Evolutionary conservation across 768 basidiomycete genomes (phyloP), one percentile per base, ranked within the genome.

Genomic region (Kwoniella sp.): DNA sequence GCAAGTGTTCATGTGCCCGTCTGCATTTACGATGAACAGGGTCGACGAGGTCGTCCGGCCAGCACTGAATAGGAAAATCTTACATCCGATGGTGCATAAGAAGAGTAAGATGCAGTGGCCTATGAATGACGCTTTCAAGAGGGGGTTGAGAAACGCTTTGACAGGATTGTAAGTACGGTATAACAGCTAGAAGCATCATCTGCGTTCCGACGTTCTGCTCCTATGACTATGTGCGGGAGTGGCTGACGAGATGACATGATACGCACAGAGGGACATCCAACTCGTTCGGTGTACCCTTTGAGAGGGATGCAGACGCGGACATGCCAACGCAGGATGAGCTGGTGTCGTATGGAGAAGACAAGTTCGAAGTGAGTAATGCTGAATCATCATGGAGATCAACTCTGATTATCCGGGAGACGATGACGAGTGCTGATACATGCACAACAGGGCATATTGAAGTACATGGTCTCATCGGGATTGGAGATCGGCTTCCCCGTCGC

Each of bases 361-460:
- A 69, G 1, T 79, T 77, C 70, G 78, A 79, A 64, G 77, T 78
- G 37, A 50, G 74, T 49, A 19, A 25, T 5, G 48, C 40, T 22
- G 48, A 22, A 10, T 49, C 48, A 5, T 49, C 19, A 19, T 10
- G 54, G 19, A 30, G 52, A 49, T n/a, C n/a, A n/a, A n/a, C n/a
- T n/a, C n/a, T n/a, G n/a, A n/a, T n/a, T n/a, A n/a, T n/a, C n/a
- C n/a, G n/a, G n/a, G n/a, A n/a, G n/a, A n/a, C n/a, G n/a, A n/a
- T n/a, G 47, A 17, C 27, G 27, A 12, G 55, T 40, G 44, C 60
- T 46, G 37, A 54, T 4, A 19, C 4, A 2, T 22, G 17, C 22
- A 4, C 17, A 9, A 25, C 65, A 98, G 93, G 93, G 92, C 0
- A 95, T 98, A 72, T 84, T 98, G 48, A 92, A 97, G 80, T 98